Base-by-base conservation (phyloP, 495 filamentous ascomycete species). In the Aspergillus bridgeri region DNA sequence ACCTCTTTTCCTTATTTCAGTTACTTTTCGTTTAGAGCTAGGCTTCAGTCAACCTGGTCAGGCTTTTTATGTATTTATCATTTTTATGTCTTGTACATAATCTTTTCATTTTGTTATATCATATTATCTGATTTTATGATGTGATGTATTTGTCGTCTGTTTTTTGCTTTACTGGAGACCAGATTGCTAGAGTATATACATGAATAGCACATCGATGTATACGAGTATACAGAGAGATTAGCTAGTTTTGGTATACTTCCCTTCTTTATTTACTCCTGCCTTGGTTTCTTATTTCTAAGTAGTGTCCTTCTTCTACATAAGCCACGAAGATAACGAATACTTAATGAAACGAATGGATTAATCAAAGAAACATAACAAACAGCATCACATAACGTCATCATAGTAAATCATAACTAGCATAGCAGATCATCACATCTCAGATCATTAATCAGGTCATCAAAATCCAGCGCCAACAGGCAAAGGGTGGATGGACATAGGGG, bases 331-430 rank as follows among this genome's bases (percentile, higher is more conserved):
- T 24, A 27, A 7, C 25, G 25, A 27, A 19, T 50, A 24, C 5
- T 24, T 20, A 29, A 51, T 33, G 33, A 21, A 42, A 52, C 17
- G 11, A 29, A 13, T 45, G 42, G 38, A 33, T 21, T 3, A 33
- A 38, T 6, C 3, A 45, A 51, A 46, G 3, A 8, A 46, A 27
- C 21, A 43, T 52, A 45, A 25, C n/a, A 33, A 13, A 43, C 46
- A 45, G 19, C n/a, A 33, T 25, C 6, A 17, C n/a, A 52, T 33
- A 50, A 20, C 19, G 25, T 6, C 52, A 60, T 58, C n/a, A 48
- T 51, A 47, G 9, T 8, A 8, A 46, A 22, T 19, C 18, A 17
- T 13, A 51, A 51, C 27, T 29, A 51, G 25, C 46, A 48, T 22
- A 38, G 4, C 11, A 38, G 17, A 38, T 38, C 33, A 15, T 38